phyloP scores from a whole-genome alignment of 1,284 basidiomycete genomes.

The Ceratobasidium sp. region DNA sequence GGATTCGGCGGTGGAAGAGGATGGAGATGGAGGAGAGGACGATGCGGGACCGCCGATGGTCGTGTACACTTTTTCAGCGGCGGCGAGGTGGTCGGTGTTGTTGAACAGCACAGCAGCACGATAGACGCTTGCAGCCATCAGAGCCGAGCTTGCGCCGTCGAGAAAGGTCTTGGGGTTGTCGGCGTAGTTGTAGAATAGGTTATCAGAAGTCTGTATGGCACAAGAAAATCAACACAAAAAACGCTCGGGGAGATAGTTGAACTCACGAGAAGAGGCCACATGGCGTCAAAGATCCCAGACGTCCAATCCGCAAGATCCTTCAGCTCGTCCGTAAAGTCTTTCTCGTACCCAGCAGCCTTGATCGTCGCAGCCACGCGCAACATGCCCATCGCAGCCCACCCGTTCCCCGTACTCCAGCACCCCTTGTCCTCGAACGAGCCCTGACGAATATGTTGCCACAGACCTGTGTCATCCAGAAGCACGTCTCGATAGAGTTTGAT shows the following conservation, averaged over 20 bases:
- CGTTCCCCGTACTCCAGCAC: constrained; percentile 51
- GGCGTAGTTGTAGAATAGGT: constrained; percentile 80
- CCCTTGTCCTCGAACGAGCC: constrained; percentile 47
- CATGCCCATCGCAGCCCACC: constrained; percentile 54
- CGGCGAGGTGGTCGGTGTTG: constrained; percentile 63
- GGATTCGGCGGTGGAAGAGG: constrained; percentile 1
- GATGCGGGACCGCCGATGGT: constrained; percentile 52
- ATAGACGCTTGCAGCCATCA: constrained; percentile 82
- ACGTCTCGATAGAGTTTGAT: constrained; percentile 59
- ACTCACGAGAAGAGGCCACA: constrained; percentile 67
- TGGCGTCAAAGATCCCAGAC: constrained; percentile 75
- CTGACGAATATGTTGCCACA: constrained; percentile 47
- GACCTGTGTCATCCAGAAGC: constrained; percentile 49
- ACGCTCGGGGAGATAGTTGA: background rate
- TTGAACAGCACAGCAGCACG: constrained; percentile 67
- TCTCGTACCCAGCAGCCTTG: background rate
- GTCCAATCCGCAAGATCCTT: constrained; percentile 74
- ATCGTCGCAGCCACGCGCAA: constrained; percentile 48
- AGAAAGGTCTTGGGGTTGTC: constrained; percentile 68
- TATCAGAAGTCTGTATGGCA: constrained; percentile 37
- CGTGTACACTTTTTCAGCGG: constrained; percentile 67
- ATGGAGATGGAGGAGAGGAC: background rate
- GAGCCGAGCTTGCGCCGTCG: constrained; percentile 78
- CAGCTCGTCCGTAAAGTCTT: constrained; percentile 63
- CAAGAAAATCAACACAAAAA: constrained; percentile 37